Evolutionary conservation across 441 rosid genomes (phyloP).

Genomic region (Erodium trifolium): DNA sequence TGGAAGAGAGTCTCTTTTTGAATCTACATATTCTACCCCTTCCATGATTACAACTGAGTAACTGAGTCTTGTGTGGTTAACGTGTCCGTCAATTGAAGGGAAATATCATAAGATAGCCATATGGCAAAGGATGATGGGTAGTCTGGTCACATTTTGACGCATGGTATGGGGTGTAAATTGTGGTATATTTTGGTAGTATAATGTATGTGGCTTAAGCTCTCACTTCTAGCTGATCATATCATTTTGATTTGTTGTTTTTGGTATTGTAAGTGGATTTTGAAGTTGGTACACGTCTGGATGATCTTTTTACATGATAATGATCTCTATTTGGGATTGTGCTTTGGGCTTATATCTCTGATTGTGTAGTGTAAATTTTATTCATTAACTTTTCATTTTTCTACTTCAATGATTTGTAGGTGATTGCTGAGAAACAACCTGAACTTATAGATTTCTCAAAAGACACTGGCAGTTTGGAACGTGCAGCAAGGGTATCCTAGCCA

Average conservation of each 20-base stretch:
- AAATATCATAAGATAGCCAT: background rate
- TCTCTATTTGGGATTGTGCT: background rate
- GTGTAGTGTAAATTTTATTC: background rate
- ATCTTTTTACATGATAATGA: background rate
- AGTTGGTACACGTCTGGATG: background rate
- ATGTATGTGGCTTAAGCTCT: background rate
- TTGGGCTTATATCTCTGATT: background rate
- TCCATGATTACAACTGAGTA: background rate
- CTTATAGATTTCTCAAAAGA: slow-evolving; percentile 74
- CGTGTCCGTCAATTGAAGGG: background rate
- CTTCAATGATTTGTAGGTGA: slow-evolving; percentile 47
- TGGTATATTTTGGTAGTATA: too few relatives aligned
- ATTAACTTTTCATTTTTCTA: background rate
- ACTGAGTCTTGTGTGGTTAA: background rate
- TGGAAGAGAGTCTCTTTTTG: background rate
- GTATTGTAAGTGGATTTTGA: background rate
- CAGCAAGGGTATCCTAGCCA: slow-evolving; percentile 52
- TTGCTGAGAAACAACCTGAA: slow-evolving; percentile 82
- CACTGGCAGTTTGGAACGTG: slow-evolving; percentile 55
- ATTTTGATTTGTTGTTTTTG: background rate
- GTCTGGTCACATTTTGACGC: background rate
- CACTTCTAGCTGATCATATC: background rate
- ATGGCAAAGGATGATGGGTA: background rate
- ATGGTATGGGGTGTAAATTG: background rate
- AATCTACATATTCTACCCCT: background rate